Conservation (phyloP, 768 basidiomycete genomes). For the Suillus spraguei region DNA sequence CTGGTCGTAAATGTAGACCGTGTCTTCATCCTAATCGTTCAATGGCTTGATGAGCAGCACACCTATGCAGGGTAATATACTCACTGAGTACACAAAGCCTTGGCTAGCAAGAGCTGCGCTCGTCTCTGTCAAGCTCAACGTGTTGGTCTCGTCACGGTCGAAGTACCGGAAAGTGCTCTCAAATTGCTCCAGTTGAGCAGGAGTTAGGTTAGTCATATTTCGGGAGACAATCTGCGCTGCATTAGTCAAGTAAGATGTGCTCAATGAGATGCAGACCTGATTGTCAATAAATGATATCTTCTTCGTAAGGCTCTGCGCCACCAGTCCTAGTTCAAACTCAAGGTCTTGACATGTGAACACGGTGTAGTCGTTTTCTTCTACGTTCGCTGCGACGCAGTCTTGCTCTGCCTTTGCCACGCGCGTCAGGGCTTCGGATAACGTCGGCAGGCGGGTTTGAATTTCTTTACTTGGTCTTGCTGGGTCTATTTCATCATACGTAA, state of each 20-base stretch:
- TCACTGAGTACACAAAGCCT: slow-evolving; percentile 87
- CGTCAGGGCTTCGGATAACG: slow-evolving; percentile 57
- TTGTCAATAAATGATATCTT: slow-evolving; percentile 97
- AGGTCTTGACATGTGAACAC: slow-evolving; percentile 89
- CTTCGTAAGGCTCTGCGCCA: slow-evolving; percentile 79
- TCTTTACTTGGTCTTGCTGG: slow-evolving; percentile 71
- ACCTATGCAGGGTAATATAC: slow-evolving; percentile 19
- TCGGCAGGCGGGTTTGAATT: slow-evolving; percentile 69
- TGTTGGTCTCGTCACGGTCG: slow-evolving; percentile 91
- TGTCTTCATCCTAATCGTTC: slow-evolving; percentile 73
- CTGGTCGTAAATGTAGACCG: slow-evolving; percentile 81
- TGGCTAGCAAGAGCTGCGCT: slow-evolving; percentile 93
- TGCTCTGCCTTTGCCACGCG: slow-evolving; percentile 66
- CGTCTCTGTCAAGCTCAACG: slow-evolving; percentile 82
- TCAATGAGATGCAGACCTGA: slow-evolving; percentile 55
- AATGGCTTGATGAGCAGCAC: slow-evolving; percentile 2
- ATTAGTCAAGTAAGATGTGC: slow-evolving; percentile 4
- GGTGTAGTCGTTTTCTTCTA: slow-evolving; percentile 97
- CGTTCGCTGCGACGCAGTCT: slow-evolving; percentile 83
- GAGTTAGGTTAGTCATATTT: slow-evolving; percentile 92
- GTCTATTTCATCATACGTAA: slow-evolving; percentile 42
- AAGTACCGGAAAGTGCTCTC: slow-evolving; percentile 98
- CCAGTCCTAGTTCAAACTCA: slow-evolving; percentile 83
- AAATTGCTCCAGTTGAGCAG: slow-evolving; percentile 94
- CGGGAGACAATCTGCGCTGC: slow-evolving; percentile 81